phyloP scores from a whole-genome alignment of 1,139 yeast species.

The Blastobotrys arbuscula region DNA sequence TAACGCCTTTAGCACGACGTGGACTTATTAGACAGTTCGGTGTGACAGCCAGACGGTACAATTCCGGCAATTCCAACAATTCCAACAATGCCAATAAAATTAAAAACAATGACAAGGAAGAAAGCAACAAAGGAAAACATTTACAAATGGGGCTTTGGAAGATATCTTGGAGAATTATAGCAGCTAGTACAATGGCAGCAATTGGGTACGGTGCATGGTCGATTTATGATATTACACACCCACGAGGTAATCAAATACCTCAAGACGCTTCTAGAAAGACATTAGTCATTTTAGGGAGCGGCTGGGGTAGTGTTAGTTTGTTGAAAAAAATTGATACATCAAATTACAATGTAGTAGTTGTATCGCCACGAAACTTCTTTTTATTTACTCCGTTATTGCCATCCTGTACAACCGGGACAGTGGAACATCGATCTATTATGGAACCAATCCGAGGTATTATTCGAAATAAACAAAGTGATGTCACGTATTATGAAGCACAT shows the following conservation, averaged over 20 bases:
- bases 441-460: slow-evolving; percentile 78
- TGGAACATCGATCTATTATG: slow-evolving; percentile 83
- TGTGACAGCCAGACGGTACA: background rate
- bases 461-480: slow-evolving; percentile 70
- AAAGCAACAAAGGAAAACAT: background rate
- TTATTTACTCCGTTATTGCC: slow-evolving; percentile 91
- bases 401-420: slow-evolving; percentile 89
- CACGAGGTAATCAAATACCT: slow-evolving; percentile 34
- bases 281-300: slow-evolving; percentile 83
- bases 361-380: slow-evolving; percentile 93
- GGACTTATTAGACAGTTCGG: background rate
- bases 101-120: background rate
- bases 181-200: slow-evolving; percentile 29
- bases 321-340: slow-evolving; percentile 82
- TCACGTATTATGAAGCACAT: slow-evolving; percentile 84
- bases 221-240: slow-evolving; percentile 36
- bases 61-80: background rate
- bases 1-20: background rate
- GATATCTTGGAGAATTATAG: slow-evolving; percentile 30
- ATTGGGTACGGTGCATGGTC: slow-evolving; percentile 32
- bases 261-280: slow-evolving; percentile 67
- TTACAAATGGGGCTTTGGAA: background rate
- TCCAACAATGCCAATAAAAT: background rate
- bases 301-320: slow-evolving; percentile 87
- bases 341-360: slow-evolving; percentile 78